Conservation (phyloP, 2,329 filamentous ascomycete genomes). For the Pleoardoris graminearum region DNA sequence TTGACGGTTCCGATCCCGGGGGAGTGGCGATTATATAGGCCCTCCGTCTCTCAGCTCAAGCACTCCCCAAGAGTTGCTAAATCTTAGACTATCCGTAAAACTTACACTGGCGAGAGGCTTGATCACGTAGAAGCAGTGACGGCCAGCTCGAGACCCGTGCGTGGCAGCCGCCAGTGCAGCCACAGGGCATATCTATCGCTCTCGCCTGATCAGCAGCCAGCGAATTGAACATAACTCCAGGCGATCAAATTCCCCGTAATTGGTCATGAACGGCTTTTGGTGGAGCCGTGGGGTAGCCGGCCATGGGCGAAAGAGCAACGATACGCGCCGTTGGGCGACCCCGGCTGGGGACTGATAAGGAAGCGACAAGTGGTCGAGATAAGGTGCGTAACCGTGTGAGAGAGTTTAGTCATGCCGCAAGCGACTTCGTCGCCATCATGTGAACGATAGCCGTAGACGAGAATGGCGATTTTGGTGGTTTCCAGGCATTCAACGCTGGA, state of each 20-base stretch:
- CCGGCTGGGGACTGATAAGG: slow-evolving; percentile 24
- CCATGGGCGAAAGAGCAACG: slow-evolving; percentile 16
- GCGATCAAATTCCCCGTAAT: slow-evolving; percentile 16
- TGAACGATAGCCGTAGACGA: background rate
- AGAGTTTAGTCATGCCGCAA: slow-evolving; percentile 20
- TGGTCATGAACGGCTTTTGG: slow-evolving; percentile 19
- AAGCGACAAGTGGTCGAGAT: slow-evolving; percentile 22
- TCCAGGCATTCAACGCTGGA: too few species aligned
- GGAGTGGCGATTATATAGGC: slow-evolving; percentile 21
- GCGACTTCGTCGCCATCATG: background rate
- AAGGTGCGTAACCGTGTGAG: slow-evolving; percentile 24
- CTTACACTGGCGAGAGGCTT: slow-evolving; percentile 12
- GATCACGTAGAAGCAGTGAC: slow-evolving; percentile 18
- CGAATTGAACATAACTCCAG: slow-evolving; percentile 8
- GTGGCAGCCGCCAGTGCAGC: slow-evolving; percentile 1
- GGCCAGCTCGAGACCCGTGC: slow-evolving; percentile 7
- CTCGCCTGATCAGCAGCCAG: slow-evolving; percentile 11
- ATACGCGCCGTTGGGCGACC: slow-evolving; percentile 18
- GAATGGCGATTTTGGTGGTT: background rate
- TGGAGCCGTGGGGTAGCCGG: slow-evolving; percentile 19
- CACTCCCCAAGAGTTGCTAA: background rate
- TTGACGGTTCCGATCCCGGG: background rate
- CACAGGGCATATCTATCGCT: slow-evolving; percentile 6
- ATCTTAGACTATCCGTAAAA: slow-evolving; percentile 7
- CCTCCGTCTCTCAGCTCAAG: slow-evolving; percentile 10